These are phyloP conservation scores for Beta vulgaris DNA, from an alignment of 148 eudicot species.

Conservation along the genomic window DNA sequence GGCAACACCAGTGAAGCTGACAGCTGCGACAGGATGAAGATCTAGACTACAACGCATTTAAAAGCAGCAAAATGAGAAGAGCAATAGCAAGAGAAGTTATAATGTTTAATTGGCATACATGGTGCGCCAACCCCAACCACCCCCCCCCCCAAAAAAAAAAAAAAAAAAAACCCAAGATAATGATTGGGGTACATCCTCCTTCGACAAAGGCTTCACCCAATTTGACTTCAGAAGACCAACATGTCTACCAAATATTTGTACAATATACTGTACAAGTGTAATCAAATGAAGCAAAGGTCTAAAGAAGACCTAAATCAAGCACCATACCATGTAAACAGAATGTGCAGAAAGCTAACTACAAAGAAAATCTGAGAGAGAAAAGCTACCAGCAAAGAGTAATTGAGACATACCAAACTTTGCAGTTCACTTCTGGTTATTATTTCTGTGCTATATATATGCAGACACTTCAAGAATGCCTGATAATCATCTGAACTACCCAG, in stretches of 20 bases:
- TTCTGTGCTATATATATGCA: constrained; percentile 92
- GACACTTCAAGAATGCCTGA: constrained; percentile 96
- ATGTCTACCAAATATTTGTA: not conserved
- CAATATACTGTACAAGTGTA: no score
- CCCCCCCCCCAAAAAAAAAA: no score
- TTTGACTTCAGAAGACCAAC: not conserved
- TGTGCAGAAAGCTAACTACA: not conserved
- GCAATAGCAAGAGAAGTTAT: not conserved
- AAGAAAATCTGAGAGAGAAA: not conserved
- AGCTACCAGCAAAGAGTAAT: constrained; percentile 6
- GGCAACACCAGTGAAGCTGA: not conserved
- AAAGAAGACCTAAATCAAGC: not conserved
- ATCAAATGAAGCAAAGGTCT: not conserved
- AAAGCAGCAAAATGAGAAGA: not conserved
- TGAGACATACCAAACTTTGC: constrained; percentile 71
- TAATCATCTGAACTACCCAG: constrained; percentile 68
- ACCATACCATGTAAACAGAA: constrained; percentile 8
- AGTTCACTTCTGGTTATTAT: constrained; percentile 83
- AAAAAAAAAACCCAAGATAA: no score
- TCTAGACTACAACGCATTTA: not conserved
- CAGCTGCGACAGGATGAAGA: not conserved
- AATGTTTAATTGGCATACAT: not conserved
- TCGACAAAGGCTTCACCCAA: not conserved
- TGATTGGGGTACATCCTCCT: not conserved
- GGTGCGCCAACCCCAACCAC: no score